Evolutionary conservation across 768 basidiomycete genomes (phyloP), one percentile per base, ranked within the genome.

Genomic region (Lactarius sanguifluus): DNA sequence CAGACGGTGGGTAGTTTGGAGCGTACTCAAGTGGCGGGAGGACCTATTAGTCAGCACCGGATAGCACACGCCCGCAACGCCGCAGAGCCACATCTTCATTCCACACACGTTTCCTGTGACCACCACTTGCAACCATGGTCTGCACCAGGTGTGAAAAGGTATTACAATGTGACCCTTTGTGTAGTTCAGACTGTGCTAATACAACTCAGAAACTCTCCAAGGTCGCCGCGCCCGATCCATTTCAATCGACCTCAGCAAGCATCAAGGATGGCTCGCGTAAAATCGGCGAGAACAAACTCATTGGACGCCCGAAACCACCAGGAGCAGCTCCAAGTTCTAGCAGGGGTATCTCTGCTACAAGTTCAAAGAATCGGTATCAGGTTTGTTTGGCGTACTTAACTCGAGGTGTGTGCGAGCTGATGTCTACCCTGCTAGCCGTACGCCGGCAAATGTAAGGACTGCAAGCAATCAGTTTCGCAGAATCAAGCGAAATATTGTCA

Each of bases 401-500:
- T 59, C 62, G 64, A 23, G 55, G 38, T 65, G 69, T 34, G 64
- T 59, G 71, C 59, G 67, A 23, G 64, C 50, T 76, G 41, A 41
- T 58, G 43, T 67, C 59, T 69, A 28, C 32, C 61, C 64, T 28
- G 23, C 56, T 73, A 93, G 90, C 92, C 92, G 40, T 94, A 94
- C 79, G 87, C 90, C 77, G 83, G 84, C 43, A 92, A 90, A 75
- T 94, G 92, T 75, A 94, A 90, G 76, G 92, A 92, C 72, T 94
- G 92, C 74, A 93, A 93, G 77, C 88, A 88, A 72, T 81, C 86
- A 0, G 85, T 86, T 55, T 92, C 92, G 10, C 92, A 94, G 82
- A 93, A 93, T 75, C 85, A 83, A 72, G 92, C 89, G 43, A 94
- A 92, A 78, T 94, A 91, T 77, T 94, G 92, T 72, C 92, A 94